Evolutionary conservation across 352 stramenopile genomes (phyloP), one percentile per base, ranked within the genome.

Genomic region (Phytophthora citricola): DNA sequence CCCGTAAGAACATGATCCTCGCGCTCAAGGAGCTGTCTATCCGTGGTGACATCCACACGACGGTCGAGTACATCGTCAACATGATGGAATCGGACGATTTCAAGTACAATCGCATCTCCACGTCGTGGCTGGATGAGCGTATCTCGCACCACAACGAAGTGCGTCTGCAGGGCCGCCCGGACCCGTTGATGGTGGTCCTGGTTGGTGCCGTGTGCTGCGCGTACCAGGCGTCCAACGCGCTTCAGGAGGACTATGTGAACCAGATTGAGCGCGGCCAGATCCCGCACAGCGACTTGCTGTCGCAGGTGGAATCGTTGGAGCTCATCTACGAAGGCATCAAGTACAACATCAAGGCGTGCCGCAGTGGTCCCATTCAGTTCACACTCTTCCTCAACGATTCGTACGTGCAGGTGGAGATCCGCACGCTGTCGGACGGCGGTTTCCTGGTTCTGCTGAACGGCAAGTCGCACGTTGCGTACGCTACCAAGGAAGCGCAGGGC

Each of bases 51-150:
- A 99, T 99, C 79, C 98, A 98, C 69, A 99, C 98, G 27, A 99
- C 98, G 0, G 92, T 99, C 39, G 98, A 99, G 82, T 99, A 99
- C 78, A 98, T 99, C 59, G 95, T 98, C 15, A 98, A 99, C 73
- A 93, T 99, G 78, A 99, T 99, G 78, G 93, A 99, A 78, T 94
- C 97, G 26, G 91, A 98, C 41, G 98, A 99, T 78, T 99, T 99
- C 78, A 93, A 99, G 58, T 81, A 93, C 59, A 99, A 99, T 83
- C 84, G 85, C 59, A 99, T 99, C 78, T 95, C 99, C 77, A 99
- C 98, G 43, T 96, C 91, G 49, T 99, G 98, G 98, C 87, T 99
- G 40, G 98, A 99, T 74, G 85, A 90, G 46, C 95, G 98, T 67
- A 99, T 99, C 68, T 92, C 92, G 54, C 74, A 88, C 51, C 99